phyloP scores from a whole-genome alignment of 176 grass and related monocot species.

The Lolium rigidum region DNA sequence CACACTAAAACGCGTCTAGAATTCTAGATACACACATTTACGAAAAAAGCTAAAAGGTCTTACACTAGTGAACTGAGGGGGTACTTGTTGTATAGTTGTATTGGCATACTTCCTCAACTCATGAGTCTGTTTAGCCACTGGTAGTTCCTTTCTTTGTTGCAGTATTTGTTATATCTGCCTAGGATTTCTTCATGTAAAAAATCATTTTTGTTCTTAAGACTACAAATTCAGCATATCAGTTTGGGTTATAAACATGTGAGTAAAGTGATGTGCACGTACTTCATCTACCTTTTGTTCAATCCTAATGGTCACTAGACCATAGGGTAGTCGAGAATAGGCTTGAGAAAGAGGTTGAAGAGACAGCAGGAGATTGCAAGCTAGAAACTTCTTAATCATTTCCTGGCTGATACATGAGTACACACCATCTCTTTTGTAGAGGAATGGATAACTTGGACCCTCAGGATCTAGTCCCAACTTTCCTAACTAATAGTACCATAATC shows the following conservation, averaged over 20 bases:
- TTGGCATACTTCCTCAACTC: neutral
- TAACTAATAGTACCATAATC: neutral
- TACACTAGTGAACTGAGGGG: no score
- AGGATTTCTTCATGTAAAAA: neutral
- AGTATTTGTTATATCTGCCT: conserved; percentile 25
- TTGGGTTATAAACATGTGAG: conserved; percentile 18
- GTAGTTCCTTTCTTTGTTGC: conserved; percentile 14
- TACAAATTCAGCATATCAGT: conserved; percentile 6
- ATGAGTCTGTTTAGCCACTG: conserved; percentile 21
- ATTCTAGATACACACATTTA: no score
- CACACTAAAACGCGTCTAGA: no score
- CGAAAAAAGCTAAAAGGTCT: no score
- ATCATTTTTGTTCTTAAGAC: neutral
- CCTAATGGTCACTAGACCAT: neutral
- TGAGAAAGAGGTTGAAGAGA: conserved; percentile 1
- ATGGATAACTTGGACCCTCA: no score
- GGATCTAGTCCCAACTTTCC: neutral
- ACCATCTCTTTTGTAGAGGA: no score
- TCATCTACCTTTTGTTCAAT: neutral
- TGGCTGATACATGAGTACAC: no score
- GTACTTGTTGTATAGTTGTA: neutral
- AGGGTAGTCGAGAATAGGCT: neutral
- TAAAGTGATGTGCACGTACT: neutral
- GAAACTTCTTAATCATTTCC: neutral
- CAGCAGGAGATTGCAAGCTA: neutral